Conservation (phyloP, 1,284 basidiomycete species). For the Fomitopsis pinicola region DNA sequence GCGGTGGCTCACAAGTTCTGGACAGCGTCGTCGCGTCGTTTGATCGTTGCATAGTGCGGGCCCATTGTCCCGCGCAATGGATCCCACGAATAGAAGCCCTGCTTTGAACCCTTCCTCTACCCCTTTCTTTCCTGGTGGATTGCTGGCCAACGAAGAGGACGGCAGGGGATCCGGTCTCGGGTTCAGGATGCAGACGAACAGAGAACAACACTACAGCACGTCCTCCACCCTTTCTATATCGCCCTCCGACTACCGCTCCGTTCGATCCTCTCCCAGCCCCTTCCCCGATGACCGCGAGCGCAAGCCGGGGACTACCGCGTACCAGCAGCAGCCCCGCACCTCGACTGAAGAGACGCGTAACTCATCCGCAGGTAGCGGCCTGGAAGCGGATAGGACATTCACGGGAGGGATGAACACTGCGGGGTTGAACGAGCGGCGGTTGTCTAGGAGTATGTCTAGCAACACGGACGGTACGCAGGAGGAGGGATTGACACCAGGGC, state of each 20-base stretch:
- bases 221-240: slow-evolving; percentile 57
- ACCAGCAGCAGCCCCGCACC: slow-evolving; percentile 26
- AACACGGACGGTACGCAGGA: slow-evolving; percentile 52
- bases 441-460: slow-evolving; percentile 42
- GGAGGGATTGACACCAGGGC: slow-evolving; percentile 40
- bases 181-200: slow-evolving; percentile 43
- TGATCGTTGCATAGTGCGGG: slow-evolving; percentile 16
- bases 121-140: slow-evolving; percentile 74
- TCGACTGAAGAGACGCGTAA: slow-evolving; percentile 34
- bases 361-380: slow-evolving; percentile 43
- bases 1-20: slow-evolving; percentile 12
- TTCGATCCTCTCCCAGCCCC: slow-evolving; percentile 68
- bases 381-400: slow-evolving; percentile 43
- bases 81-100: slow-evolving; percentile 66
- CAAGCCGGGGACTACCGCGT: slow-evolving; percentile 16
- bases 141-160: slow-evolving; percentile 54
- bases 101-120: slow-evolving; percentile 75
- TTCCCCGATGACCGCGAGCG: slow-evolving; percentile 34
- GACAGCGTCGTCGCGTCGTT: slow-evolving; percentile 22
- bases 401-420: slow-evolving; percentile 14
- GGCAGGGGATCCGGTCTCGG: slow-evolving; percentile 33
- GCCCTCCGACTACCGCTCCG: slow-evolving; percentile 60
- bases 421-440: slow-evolving; percentile 32
- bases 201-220: slow-evolving; percentile 48
- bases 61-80: slow-evolving; percentile 22